Conservation (phyloP, 2,329 filamentous ascomycete genomes). For the Xylariaceae sp. region DNA sequence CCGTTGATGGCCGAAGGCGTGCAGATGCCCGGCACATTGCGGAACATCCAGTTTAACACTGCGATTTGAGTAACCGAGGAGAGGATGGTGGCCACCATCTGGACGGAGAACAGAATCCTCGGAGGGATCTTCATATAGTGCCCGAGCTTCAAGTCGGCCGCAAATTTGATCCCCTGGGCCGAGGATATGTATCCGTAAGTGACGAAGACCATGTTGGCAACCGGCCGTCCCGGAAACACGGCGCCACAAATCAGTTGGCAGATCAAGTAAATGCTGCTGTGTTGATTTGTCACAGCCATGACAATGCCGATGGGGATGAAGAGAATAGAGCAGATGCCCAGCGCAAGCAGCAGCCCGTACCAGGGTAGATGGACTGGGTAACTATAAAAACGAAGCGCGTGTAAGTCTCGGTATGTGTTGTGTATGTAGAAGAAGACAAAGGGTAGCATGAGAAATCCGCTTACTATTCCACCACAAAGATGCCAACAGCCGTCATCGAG, state of each 20-base stretch:
- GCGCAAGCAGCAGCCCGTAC: conserved; percentile 76
- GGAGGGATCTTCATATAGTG: conserved; percentile 87
- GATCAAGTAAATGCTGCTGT: conserved; percentile 79
- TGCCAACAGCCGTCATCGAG: conserved; percentile 70
- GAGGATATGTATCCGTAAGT: conserved; percentile 88
- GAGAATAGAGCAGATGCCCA: conserved; percentile 71
- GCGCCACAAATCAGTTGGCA: conserved; percentile 80
- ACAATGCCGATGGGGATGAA: conserved; percentile 91
- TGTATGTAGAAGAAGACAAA: not conserved
- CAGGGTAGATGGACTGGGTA: conserved; percentile 79
- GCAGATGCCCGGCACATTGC: conserved; percentile 70
- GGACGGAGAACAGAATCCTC: conserved; percentile 70
- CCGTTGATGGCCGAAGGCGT: conserved; percentile 75
- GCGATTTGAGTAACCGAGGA: conserved; percentile 76
- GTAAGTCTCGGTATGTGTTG: conserved; percentile 13
- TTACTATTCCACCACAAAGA: conserved; percentile 80
- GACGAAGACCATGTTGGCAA: conserved; percentile 91
- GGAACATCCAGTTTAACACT: conserved; percentile 88
- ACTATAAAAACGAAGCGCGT: conserved; percentile 41
- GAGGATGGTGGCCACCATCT: conserved; percentile 69
- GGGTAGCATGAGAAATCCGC: conserved; percentile 29
- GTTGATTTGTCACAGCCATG: conserved; percentile 88
- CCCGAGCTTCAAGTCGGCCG: conserved; percentile 78
- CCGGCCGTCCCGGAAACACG: conserved; percentile 76
- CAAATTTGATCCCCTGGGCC: conserved; percentile 84